A percentile compares a stretch with the other conserved stretches of the same genome.
These are phyloP conservation scores for Calvatia gigantea DNA, from an alignment of 768 basidiomycete genomes.

Conservation along the genomic window DNA sequence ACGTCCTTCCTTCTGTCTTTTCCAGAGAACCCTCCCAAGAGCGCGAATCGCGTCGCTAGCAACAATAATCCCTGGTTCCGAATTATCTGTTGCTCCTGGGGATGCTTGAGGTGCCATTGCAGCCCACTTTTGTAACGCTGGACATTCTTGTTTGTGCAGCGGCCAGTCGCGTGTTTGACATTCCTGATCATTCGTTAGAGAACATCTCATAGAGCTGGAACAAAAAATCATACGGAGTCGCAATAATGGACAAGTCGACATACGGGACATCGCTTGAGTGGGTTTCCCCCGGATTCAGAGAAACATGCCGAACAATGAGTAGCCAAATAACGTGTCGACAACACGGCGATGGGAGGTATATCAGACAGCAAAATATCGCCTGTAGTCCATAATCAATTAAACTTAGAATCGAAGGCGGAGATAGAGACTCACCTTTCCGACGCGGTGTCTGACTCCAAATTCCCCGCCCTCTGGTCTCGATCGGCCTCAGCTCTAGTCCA, in stretches of 20 bases:
- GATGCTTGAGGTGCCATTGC: conserved; percentile 37
- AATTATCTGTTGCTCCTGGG: neutral
- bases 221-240: conserved; percentile 48
- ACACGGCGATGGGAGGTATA: conserved; percentile 57
- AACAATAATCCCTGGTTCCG: conserved; percentile 23
- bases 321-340: conserved; percentile 61
- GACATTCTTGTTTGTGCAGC: conserved; percentile 77
- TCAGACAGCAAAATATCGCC: conserved; percentile 57
- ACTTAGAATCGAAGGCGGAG: too few species aligned
- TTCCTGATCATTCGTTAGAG: conserved; percentile 29
- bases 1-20: conserved; percentile 48
- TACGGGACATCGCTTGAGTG: conserved; percentile 66
- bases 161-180: conserved; percentile 78
- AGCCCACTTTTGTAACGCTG: conserved; percentile 57
- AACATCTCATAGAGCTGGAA: neutral
- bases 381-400: conserved; percentile 24
- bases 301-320: conserved; percentile 71
- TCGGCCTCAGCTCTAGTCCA: conserved; percentile 18
- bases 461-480: conserved; percentile 20
- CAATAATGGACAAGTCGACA: conserved; percentile 80
- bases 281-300: conserved; percentile 24
- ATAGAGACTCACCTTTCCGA: conserved; percentile 18
- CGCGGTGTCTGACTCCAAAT: conserved; percentile 19
- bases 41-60: conserved; percentile 81
- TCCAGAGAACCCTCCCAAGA: conserved; percentile 74